A percentile compares a stretch with the other conserved stretches of the same genome.
Evolutionary conservation across 495 filamentous ascomycete genomes (phyloP).

Genomic region (Entonaema liquescens): DNA sequence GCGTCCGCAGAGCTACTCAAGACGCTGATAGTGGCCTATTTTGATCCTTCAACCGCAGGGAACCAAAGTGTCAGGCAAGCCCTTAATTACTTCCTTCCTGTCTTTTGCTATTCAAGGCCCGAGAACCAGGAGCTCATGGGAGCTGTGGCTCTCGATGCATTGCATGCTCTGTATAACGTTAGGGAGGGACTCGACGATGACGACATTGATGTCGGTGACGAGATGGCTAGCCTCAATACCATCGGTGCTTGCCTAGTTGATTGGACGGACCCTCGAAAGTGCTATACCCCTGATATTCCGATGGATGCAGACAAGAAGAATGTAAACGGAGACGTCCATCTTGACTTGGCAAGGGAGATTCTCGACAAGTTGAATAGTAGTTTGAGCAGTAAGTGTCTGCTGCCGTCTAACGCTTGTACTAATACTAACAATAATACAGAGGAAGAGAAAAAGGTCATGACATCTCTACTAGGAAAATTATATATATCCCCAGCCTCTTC

Average conservation of each 20-base stretch:
- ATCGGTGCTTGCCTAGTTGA: slow-evolving; percentile 86
- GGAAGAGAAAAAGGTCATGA: slow-evolving; percentile 86
- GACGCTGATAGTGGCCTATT: slow-evolving; percentile 84
- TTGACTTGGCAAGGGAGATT: slow-evolving; percentile 69
- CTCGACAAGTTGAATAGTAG: slow-evolving; percentile 64
- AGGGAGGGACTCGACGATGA: slow-evolving; percentile 77
- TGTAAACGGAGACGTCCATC: slow-evolving; percentile 72
- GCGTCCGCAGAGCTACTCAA: slow-evolving; percentile 75
- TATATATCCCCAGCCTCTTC: slow-evolving; percentile 71
- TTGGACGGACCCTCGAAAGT: slow-evolving; percentile 94
- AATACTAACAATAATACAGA: slow-evolving; percentile 59
- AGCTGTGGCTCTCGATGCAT: slow-evolving; percentile 69
- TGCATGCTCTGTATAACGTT: slow-evolving; percentile 71
- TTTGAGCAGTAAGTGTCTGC: slow-evolving; percentile 66
- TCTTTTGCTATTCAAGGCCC: slow-evolving; percentile 84
- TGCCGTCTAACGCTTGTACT: slow-evolving; percentile 44
- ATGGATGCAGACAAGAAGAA: slow-evolving; percentile 66
- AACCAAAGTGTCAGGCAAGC: slow-evolving; percentile 91
- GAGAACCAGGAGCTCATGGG: slow-evolving; percentile 86
- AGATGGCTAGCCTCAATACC: slow-evolving; percentile 78
- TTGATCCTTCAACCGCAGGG: slow-evolving; percentile 81
- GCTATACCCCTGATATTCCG: slow-evolving; percentile 72
- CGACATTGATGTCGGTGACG: slow-evolving; percentile 79
- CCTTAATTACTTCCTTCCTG: slow-evolving; percentile 93
- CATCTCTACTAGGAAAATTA: slow-evolving; percentile 81